These are phyloP conservation scores for Prunus mira DNA, from an alignment of 306 rosid genomes.

Conservation along the genomic window DNA sequence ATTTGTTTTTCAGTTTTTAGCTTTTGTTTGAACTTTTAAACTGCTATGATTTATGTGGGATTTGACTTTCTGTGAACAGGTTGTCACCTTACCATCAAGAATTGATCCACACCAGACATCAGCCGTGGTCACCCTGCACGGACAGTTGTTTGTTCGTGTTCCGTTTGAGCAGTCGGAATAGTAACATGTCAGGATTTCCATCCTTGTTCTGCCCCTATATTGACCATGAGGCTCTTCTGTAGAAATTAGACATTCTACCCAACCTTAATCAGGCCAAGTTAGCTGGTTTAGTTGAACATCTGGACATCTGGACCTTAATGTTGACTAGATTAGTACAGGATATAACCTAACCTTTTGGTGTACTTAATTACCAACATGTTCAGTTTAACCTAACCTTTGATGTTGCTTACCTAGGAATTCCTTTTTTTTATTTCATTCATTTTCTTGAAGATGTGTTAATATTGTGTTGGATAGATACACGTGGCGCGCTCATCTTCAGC, in stretches of 20 bases:
- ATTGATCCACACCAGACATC: conserved; percentile 98
- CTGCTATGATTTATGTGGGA: not conserved
- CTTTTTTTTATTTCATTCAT: not conserved
- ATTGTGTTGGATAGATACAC: not conserved
- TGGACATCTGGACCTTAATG: not conserved
- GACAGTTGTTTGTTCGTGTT: conserved; percentile 91
- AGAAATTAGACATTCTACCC: not conserved
- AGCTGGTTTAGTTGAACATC: not conserved
- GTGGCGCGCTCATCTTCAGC: not conserved
- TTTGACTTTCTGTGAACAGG: conserved; percentile 42
- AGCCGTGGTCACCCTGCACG: conserved; percentile 95
- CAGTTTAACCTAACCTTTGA: not conserved
- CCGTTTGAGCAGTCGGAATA: conserved; percentile 83
- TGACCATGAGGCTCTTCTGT: not conserved
- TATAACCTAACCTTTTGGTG: conserved; percentile 1
- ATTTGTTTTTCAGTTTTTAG: too few relatives aligned
- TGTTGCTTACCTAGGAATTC: not conserved
- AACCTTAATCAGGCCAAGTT: not conserved
- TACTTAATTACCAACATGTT: conserved; percentile 6
- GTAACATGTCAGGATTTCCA: conserved; percentile 14
- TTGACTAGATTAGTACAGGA: conserved; percentile 1
- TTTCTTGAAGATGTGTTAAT: not conserved
- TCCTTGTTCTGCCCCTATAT: not conserved
- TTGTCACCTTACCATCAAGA: conserved; percentile 80
- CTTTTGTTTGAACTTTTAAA: not conserved